A percentile compares a stretch with the other conserved stretches of the same genome.
These are phyloP conservation scores for Arabidopsis thaliana DNA, from an alignment of 345 rosid genomes.

Conservation along the genomic window DNA sequence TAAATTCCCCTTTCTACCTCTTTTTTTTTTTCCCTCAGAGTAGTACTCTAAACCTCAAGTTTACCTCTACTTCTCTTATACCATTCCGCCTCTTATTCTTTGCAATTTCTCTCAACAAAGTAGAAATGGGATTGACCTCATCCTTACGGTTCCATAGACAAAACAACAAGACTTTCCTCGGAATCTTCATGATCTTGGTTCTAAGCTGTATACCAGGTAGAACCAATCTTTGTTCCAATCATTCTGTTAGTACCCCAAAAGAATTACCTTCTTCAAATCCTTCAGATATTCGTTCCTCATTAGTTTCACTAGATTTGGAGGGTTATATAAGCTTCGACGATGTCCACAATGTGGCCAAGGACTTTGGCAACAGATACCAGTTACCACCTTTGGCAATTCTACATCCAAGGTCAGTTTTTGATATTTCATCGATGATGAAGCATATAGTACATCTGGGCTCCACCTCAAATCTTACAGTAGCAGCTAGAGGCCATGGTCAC, in stretches of 20 bases:
- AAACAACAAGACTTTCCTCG: conserved; percentile 53
- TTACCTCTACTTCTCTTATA: conserved; percentile 35
- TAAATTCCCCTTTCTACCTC: conserved; percentile 64
- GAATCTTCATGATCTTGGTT: conserved; percentile 59
- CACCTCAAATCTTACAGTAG: conserved; percentile 70
- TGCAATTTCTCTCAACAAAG: conserved; percentile 30
- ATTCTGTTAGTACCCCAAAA: conserved; percentile 45
- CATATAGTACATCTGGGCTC: conserved; percentile 64
- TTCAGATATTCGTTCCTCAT: conserved; percentile 45
- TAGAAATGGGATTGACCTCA: conserved; percentile 59
- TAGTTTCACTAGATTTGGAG: conserved; percentile 57
- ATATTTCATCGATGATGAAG: conserved; percentile 67
- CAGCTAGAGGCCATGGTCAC: conserved; percentile 96
- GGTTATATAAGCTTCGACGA: conserved; percentile 68
- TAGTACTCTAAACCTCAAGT: conserved; percentile 50
- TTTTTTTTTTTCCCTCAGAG: conserved; percentile 39
- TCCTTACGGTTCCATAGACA: conserved; percentile 50
- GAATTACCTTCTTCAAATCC: conserved; percentile 45
- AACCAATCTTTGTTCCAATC: conserved; percentile 56
- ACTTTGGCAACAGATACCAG: conserved; percentile 79
- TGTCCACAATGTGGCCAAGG: conserved; percentile 69
- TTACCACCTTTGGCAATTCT: conserved; percentile 73
- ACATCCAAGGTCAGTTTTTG: conserved; percentile 82
- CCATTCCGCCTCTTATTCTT: conserved; percentile 32
- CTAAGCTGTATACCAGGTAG: conserved; percentile 60